A percentile compares a stretch with the other conserved stretches of the same genome.
phyloP scores from a whole-genome alignment of 805 yeast species.

The Candida pini region DNA sequence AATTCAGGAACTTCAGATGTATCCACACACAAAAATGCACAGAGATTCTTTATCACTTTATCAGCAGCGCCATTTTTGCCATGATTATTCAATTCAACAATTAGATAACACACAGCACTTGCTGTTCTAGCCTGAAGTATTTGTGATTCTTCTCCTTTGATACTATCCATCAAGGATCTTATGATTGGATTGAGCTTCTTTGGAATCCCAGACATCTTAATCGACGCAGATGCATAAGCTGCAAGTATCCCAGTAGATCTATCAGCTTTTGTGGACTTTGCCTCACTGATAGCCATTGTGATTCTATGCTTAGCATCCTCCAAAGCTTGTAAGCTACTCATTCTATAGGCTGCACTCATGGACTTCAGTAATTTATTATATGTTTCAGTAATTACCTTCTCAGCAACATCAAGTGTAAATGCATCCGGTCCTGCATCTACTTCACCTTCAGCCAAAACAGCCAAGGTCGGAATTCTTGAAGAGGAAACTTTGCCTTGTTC shows the following conservation, averaged over 20 bases:
- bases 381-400: slow-evolving; percentile 55
- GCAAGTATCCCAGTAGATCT: slow-evolving; percentile 63
- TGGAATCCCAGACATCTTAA: slow-evolving; percentile 66
- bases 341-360: slow-evolving; percentile 63
- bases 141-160: slow-evolving; percentile 66
- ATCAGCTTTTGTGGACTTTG: slow-evolving; percentile 43
- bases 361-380: slow-evolving; percentile 59
- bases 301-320: slow-evolving; percentile 77
- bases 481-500: slow-evolving; percentile 71
- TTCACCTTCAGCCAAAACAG: slow-evolving; percentile 92
- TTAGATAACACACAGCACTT: slow-evolving; percentile 56
- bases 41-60: slow-evolving; percentile 82
- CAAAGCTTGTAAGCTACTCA: slow-evolving; percentile 63
- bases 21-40: slow-evolving; percentile 92
- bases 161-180: slow-evolving; percentile 85
- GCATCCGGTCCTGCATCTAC: slow-evolving; percentile 92
- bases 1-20: slow-evolving; percentile 95
- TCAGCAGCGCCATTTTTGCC: slow-evolving; percentile 75
- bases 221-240: slow-evolving; percentile 68
- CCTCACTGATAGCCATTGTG: slow-evolving; percentile 59
- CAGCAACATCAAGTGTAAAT: slow-evolving; percentile 74
- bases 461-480: slow-evolving; percentile 70
- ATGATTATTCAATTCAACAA: slow-evolving; percentile 47
- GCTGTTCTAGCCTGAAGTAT: slow-evolving; percentile 72
- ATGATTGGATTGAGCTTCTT: slow-evolving; percentile 84